A percentile compares a stretch with the other conserved stretches of the same genome.
These are phyloP conservation scores for Fusarium hainanense DNA, from an alignment of 2,329 filamentous ascomycete species.

Conservation along the genomic window DNA sequence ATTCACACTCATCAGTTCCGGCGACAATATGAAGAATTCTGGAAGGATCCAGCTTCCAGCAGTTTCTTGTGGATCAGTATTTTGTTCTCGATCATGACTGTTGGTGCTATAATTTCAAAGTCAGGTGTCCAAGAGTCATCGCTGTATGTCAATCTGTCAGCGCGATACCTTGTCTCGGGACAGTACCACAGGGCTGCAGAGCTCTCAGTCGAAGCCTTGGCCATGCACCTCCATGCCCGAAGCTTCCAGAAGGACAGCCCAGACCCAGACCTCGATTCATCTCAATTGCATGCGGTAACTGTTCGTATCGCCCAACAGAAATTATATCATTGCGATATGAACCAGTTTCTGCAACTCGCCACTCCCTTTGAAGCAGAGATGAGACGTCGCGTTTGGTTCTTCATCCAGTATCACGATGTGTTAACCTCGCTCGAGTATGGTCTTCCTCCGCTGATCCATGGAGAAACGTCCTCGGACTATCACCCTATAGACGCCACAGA, in stretches of 20 bases:
- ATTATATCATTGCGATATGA: neutral
- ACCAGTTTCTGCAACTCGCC: neutral
- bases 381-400: neutral
- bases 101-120: neutral
- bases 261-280: neutral
- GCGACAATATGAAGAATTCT: slow-evolving; percentile 31
- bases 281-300: neutral
- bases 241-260: neutral
- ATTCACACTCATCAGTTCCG: slow-evolving; percentile 27
- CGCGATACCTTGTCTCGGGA: neutral
- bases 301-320: neutral
- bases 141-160: neutral
- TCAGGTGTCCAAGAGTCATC: neutral
- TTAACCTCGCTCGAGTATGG: neutral
- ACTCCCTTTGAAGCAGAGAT: neutral
- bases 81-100: slow-evolving; percentile 17
- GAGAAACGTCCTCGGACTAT: neutral
- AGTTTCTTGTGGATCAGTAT: slow-evolving; percentile 27
- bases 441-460: neutral
- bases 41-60: neutral
- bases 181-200: neutral
- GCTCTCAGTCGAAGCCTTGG: neutral
- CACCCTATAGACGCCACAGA: neutral
- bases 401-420: neutral
- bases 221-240: neutral